Base-by-base conservation (phyloP, 768 basidiomycete genomes). In the Galerina sulciceps region DNA sequence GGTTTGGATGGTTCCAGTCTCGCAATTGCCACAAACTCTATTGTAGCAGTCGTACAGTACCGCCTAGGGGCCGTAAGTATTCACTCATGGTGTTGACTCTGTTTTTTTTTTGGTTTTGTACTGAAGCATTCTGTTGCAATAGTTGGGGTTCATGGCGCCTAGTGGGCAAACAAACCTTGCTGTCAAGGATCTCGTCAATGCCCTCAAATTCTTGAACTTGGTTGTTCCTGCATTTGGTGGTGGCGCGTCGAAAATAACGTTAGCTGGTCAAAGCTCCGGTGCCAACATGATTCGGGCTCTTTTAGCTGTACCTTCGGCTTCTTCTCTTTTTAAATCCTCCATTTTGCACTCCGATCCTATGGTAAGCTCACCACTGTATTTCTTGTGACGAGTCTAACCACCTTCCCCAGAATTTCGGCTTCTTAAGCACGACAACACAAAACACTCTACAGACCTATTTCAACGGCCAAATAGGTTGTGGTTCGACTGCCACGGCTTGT, bases 301-400 rank as follows among this genome's bases (percentile, higher is more conserved):
- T 47, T 80, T 95, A 40, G 90, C 87, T 11, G 78, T 79, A 2
- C 90, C 93, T 2, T 84, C 86, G 2, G 93, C 88, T 0, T 79
- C 83, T 18, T 78, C 83, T 1, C 76, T 94, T 49, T 96, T 96
- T 79, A 77, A 81, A 57, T 88, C 83, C 51, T 91, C 87, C 0
- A 93, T 94, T 57, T 68, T 95, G 17, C 93, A 96, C 53, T 94
- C 92, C 0, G 94, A 95, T 67, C 90, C 94, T 2, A 91, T 95
- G 85, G 91, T 89, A 65, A 57, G 38, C 31, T 45, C 35, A 20
- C n/a, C 22, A 10, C 40, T 22, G 15, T 11, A 6, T 37, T 23
- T 17, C 31, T 11, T 5, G 5, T 8, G 1, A 14, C 10, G 13
- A 34, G 22, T 14, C 11, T 50, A 6, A 46, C 26, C 57, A 46